phyloP scores from a whole-genome alignment of 345 rosid genomes.

The Anastatica hierochuntica region DNA sequence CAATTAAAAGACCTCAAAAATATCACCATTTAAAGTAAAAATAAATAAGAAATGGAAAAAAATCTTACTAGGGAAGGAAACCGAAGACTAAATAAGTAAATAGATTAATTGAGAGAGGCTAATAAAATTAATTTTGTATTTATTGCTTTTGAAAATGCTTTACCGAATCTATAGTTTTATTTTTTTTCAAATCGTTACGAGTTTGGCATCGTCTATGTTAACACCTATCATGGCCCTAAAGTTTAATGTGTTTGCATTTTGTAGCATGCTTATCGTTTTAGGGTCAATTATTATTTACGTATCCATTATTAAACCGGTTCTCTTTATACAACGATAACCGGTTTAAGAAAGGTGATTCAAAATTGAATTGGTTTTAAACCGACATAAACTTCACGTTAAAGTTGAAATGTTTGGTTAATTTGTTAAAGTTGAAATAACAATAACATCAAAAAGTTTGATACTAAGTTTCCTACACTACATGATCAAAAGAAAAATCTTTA shows the following conservation, averaged over 20 bases:
- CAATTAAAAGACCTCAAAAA: not conserved
- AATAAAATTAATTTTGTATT: slow-evolving; percentile 11
- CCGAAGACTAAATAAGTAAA: slow-evolving; percentile 6
- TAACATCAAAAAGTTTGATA: too few relatives aligned
- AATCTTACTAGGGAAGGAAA: not conserved
- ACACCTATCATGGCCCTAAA: slow-evolving; percentile 1
- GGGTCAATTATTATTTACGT: not conserved
- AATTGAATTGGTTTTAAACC: too few relatives aligned
- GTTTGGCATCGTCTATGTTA: slow-evolving; percentile 8
- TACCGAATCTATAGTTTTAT: not conserved
- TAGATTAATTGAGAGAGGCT: not conserved
- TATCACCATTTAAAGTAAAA: not conserved
- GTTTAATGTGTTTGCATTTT: not conserved
- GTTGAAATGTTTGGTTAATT: too few relatives aligned
- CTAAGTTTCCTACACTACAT: too few relatives aligned
- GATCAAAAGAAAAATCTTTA: too few relatives aligned
- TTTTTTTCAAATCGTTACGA: not conserved
- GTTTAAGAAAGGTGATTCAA: too few relatives aligned
- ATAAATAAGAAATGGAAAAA: not conserved
- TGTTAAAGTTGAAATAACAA: too few relatives aligned
- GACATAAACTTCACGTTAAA: too few relatives aligned
- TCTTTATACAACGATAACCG: too few relatives aligned
- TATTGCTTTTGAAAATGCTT: slow-evolving; percentile 7
- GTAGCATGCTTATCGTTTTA: slow-evolving; percentile 4
- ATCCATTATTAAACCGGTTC: too few relatives aligned